Conservation (phyloP, 2,329 filamentous ascomycete species). For the Aspergillus fijiensis region DNA sequence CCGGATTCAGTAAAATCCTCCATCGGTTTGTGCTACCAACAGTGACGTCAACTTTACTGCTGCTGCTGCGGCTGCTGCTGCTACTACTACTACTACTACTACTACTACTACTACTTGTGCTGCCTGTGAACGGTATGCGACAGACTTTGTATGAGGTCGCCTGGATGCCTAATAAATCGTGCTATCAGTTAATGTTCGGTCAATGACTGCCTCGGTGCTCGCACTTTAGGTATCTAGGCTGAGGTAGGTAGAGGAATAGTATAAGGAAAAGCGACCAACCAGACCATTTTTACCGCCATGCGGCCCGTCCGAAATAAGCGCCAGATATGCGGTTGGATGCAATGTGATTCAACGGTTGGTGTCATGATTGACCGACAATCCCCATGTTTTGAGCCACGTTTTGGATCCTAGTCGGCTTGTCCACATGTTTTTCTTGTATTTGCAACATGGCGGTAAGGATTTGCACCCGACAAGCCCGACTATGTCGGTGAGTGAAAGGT, state of each 20-base stretch:
- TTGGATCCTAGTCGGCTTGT: background rate
- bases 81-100: background rate
- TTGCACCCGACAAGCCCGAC: background rate
- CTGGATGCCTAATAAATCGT: no score
- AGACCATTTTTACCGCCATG: background rate
- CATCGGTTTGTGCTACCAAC: conserved; percentile 1
- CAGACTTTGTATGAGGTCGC: no score
- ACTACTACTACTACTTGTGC: background rate
- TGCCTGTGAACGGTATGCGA: no score
- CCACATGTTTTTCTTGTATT: background rate
- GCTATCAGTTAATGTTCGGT: no score
- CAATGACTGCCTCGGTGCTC: background rate
- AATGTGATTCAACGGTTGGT: conserved; percentile 5
- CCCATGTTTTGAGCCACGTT: conserved; percentile 17
- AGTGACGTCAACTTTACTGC: background rate
- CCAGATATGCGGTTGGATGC: conserved; percentile 3
- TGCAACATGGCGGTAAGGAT: conserved; percentile 1
- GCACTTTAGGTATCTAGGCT: background rate
- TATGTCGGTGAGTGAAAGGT: background rate
- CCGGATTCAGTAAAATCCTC: background rate
- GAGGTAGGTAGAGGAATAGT: background rate
- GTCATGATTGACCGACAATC: conserved; percentile 12
- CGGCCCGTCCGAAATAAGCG: conserved; percentile 6
- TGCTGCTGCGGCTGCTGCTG: background rate
- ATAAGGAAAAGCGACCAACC: background rate